phyloP scores from a whole-genome alignment of 106 monocot species.

The Hemerocallis citrina region DNA sequence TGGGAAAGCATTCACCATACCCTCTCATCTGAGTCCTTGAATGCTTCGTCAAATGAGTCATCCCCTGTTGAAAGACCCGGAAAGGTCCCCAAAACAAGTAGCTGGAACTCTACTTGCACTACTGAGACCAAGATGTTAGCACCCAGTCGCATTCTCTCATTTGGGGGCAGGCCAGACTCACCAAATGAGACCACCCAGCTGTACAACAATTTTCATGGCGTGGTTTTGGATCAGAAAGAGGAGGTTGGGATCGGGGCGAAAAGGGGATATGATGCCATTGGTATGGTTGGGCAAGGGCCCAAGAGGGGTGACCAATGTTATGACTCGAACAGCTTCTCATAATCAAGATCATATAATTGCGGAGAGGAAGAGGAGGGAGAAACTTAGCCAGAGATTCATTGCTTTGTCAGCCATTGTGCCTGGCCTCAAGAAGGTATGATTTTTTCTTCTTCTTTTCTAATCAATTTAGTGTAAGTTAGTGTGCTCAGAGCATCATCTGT shows the following conservation, averaged over 20 bases:
- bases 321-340: slow-evolving; percentile 12
- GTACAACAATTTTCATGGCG: background rate
- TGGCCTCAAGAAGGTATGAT: slow-evolving; percentile 40
- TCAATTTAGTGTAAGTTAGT: background rate
- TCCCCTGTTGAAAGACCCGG: background rate
- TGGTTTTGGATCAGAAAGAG: background rate
- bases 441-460: background rate
- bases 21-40: background rate
- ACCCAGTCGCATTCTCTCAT: slow-evolving; percentile 19
- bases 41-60: background rate
- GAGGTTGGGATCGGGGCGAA: slow-evolving; percentile 1
- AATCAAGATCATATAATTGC: slow-evolving; percentile 49
- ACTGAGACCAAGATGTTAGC: background rate
- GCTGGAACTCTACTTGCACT: background rate
- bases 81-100: slow-evolving; percentile 6
- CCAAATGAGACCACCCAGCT: background rate
- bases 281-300: background rate
- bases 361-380: slow-evolving; percentile 63
- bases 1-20: background rate
- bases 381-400: slow-evolving; percentile 53
- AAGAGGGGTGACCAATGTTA: background rate
- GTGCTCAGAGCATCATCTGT: too few relatives aligned
- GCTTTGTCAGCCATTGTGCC: slow-evolving; percentile 50
- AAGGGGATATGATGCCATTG: slow-evolving; percentile 7
- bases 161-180: slow-evolving; percentile 24